Evolutionary conservation across 768 basidiomycete species (phyloP), one percentile per base, ranked within the genome.

Genomic region (Mycena belliarum): DNA sequence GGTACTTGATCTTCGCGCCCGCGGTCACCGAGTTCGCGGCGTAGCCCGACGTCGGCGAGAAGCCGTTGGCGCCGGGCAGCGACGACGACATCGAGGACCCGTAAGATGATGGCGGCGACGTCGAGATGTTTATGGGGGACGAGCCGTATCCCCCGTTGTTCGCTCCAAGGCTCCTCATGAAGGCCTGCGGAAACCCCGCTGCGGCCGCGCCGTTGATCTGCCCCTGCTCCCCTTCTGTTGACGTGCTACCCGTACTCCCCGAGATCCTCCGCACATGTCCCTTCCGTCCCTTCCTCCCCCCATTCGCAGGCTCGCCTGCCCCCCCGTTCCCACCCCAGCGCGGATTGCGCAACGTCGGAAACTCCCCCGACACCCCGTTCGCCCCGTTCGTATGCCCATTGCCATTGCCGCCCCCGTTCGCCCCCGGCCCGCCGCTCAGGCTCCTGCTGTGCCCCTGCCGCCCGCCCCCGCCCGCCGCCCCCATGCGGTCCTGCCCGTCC

Each of bases 401-500:
- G 43, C 53, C 45, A 26, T 44, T 42, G 11, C 44, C 18, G 10
- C 47, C 49, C 55, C 51, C 57, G 42, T 61, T 60, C 50, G 60
- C 63, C 29, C 58, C 58, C 43, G 62, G n/a, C 2, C 65, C 63
- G 10, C 60, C 66, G 49, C 69, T 70, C 32, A 64, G 41, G 50
- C 73, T 72, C 48, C 67, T 63, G 44, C 57, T 45, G 40, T 67
- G 61, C 50, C 59, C 41, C 45, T 42, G 53, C 37, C 18, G 55
- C 44, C 49, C 58, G 61, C 59, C 72, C 65, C 57, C 63, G 65
- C 59, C 72, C 66, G 55, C 72, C 68, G 29, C 56, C 38, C 73
- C 68, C 55, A 75, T 73, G 11, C 85, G 78, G 69, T 89, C 87
- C 65, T 82, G 77, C 23, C 82, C 85, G 55, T 83, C 82, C 33